Base-by-base conservation (phyloP, 352 stramenopile genomes). In the Phytopythium boreale region DNA sequence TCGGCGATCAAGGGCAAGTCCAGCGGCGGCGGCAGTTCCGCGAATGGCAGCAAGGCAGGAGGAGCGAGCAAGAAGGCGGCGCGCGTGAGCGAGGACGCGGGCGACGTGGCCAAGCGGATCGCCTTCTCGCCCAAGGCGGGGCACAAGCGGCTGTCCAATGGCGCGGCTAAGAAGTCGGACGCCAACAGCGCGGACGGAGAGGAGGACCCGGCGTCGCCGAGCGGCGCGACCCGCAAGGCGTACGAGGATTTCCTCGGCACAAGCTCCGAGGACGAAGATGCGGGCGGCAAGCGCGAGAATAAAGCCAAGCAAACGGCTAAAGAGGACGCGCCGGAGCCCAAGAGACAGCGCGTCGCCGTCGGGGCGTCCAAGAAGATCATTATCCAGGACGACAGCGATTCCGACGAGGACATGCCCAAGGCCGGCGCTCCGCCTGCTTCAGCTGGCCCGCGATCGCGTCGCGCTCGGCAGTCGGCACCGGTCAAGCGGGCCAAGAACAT, bases 331-430 rank as follows among this genome's bases (percentile, higher is more conserved):
- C 55, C 67, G 14, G 50, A 22, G 4, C 67, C 34, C 27, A 84
- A 69, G 74, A 87, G 59, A 67, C 56, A 71, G 56, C 37, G 56
- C 19, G 72, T 46, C 41, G 14, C 36, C 12, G 55, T 59, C 22
- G 61, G 43, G 46, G 58, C 63, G 27, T 49, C 72, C 36, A 73
- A 74, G 17, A 90, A 87, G 58, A 57, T 95, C 20, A 77, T 95
- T 26, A 74, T 94, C 46, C 81, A 95, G 56, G 89, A 95, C 31
- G 86, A 96, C 22, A 86, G 95, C 24, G 85, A 96, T 41, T 89
- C 71, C 39, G 74, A 89, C 22, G 77, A 83, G 37, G 73, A 82
- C 46, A 61, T 70, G 27, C 67, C 72, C 19, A 56, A 39, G 2
- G 55, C 39, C 19, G 52, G 19, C 1, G 47, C 47, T 15, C 2